Base-by-base conservation (phyloP, 495 filamentous ascomycete species). In the Cercophora newfieldiana region DNA sequence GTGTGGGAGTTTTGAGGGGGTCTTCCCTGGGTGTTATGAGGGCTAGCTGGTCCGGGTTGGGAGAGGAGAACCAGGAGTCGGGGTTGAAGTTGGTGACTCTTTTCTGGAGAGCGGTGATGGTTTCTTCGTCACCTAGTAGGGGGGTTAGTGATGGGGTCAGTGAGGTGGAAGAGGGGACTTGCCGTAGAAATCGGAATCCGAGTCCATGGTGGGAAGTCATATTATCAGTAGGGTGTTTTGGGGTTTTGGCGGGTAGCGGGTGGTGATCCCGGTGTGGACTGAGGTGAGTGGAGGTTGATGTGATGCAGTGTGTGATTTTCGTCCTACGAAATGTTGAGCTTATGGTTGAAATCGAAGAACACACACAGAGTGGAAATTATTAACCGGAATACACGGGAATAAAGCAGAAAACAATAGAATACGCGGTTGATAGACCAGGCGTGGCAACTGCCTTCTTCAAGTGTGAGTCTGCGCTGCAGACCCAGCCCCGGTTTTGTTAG, bases 151-250 rank as follows among this genome's bases (percentile, higher is more conserved):
- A 0, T 28, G 25, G 12, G 57, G 44, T 33, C 31, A 25, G 25
- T 37, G 19, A 33, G 37, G 33, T 66, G 59, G 50, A 47, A 30
- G 54, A 22, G 60, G 37, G 66, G 44, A 51, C 64, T 62, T 77
- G 86, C 89, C 89, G 66, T 92, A 91, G 77, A 91, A 91, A 66
- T 89, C 89, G 4, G 89, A 91, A 33, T 91, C 88, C n/a, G 86
- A 88, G 61, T 75, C 72, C 61, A 71, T 89, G 67, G 71, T 74
- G 72, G 21, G 59, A 33, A 1, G 21, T 25, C 22, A 53, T 29
- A 3, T 19, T 31, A 59, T 5, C 33, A 14, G 56, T 10, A n/a
- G 24, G 19, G 8, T 22, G 24, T 24, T 6, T 31, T 47, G 26
- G 18, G 12, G 24, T 26, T 60, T 22, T 60, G 22, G 10, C n/a